Evolutionary conservation across 768 basidiomycete genomes (phyloP), one percentile per base, ranked within the genome.

Genomic region (Brasilioporus rufonigricans): DNA sequence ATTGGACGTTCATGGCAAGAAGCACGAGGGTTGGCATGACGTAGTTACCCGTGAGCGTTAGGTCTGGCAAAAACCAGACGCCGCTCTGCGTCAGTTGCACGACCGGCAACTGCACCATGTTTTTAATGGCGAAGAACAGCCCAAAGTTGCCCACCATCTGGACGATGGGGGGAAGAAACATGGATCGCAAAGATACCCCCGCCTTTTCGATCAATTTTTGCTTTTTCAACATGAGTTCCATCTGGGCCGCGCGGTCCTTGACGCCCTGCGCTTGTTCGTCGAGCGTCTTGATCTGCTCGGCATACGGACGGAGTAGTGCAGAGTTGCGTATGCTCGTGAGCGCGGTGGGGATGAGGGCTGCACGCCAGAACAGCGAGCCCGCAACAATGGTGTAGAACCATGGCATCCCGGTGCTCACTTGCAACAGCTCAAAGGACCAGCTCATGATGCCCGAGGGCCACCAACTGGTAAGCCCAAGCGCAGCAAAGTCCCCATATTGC

Each of bases 331-430:
- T 68, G 49, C 78, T 78, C 50, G 74, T 73, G 46, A 91, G 72
- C 24, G 80, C 72, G 60, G 87, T 72, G 2, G 89, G 89, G 48
- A 91, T 67, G 44, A 89, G 76, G 46, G 79, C 44, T 19, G 80
- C 46, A 21, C 87, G 84, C 76, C 87, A 83, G 65, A 84, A 64
- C 12, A 86, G 51, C 26, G 85, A 82, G 27, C 84, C 83, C 5
- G 72, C 74, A 41, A 92, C 71, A 70, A 94, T 89, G 45, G 91
- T 87, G 77, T 85, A 83, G 74, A 89, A 89, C 91, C 93, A 94
- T 0, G 88, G 86, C 55, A 93, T 71, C 35, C 84, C 86, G 0
- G 83, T 82, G 45, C 76, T 70, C 48, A 91, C 84, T 58, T 92
- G 83, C 50, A 91, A 68, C 45, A 83, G 58, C 68, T 93, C 90